phyloP scores from a whole-genome alignment of 345 rosid species.

The Ceriops zippeliana region DNA sequence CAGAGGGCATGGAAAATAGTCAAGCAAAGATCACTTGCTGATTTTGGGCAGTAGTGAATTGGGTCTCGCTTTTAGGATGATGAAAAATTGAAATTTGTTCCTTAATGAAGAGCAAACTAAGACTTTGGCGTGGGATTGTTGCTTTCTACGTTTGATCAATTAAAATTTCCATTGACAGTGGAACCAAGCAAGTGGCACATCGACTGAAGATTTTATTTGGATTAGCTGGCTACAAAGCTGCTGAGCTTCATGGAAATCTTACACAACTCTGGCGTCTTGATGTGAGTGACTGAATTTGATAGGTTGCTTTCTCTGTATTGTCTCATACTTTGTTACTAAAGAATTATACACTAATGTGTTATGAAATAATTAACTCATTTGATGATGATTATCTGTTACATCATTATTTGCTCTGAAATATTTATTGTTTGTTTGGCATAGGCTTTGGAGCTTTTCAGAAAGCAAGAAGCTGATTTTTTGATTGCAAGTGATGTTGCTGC shows the following conservation, averaged over 20 bases:
- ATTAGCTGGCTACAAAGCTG: constrained; percentile 76
- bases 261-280: constrained; percentile 95
- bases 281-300: constrained; percentile 46
- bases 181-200: constrained; percentile 94
- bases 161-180: constrained; percentile 48
- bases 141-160: constrained; percentile 5
- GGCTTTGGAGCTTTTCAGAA: constrained; percentile 94
- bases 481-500: constrained; percentile 97
- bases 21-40: no score
- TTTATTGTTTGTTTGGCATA: constrained; percentile 25
- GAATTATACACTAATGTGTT: neutral
- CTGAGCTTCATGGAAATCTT: constrained; percentile 98
- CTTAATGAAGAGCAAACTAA: neutral
- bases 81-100: constrained; percentile 4
- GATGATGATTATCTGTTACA: neutral
- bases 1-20: no score
- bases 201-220: constrained; percentile 91
- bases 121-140: neutral
- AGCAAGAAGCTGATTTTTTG: constrained; percentile 84
- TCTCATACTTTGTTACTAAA: neutral
- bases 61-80: neutral
- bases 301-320: neutral
- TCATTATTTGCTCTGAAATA: constrained; percentile 3
- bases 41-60: no score
- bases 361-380: neutral